phyloP scores from a whole-genome alignment of 495 filamentous ascomycete genomes.

The Lepidopterella palustris region DNA sequence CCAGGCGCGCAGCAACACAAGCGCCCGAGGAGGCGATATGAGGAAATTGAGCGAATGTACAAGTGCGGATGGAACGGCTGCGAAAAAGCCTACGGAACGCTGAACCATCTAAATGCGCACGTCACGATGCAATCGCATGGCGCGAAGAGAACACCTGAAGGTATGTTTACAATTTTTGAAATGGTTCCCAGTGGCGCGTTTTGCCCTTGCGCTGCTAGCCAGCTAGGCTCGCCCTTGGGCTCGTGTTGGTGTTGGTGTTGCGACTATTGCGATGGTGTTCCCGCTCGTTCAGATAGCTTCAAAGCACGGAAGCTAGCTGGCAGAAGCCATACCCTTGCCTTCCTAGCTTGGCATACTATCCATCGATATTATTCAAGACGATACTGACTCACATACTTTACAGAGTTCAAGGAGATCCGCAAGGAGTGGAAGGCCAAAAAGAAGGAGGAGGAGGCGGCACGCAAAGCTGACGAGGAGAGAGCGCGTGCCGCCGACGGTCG shows the following conservation, averaged over 20 bases:
- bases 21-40: constrained; percentile 85
- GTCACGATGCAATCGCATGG: constrained; percentile 98
- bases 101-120: constrained; percentile 95
- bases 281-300: constrained; percentile 30
- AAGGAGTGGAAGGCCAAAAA: constrained; percentile 99
- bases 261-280: constrained; percentile 30
- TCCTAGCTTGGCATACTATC: constrained; percentile 24
- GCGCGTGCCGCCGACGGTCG: constrained; percentile 61
- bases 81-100: constrained; percentile 93
- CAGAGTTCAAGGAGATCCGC: constrained; percentile 98
- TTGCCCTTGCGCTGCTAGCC: neutral
- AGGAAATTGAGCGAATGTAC: constrained; percentile 99
- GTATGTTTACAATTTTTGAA: constrained; percentile 47
- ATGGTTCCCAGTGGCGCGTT: neutral
- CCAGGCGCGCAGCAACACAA: constrained; percentile 97
- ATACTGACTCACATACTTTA: constrained; percentile 29
- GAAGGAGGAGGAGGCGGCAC: constrained; percentile 90
- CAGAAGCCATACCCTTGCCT: constrained; percentile 26
- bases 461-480: constrained; percentile 88
- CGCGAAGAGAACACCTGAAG: constrained; percentile 88
- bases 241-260: constrained; percentile 29
- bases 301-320: constrained; percentile 30
- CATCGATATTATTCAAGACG: constrained; percentile 13
- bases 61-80: constrained; percentile 98
- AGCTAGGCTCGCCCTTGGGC: constrained; percentile 19